phyloP scores from a whole-genome alignment of 345 rosid species.

The Conringia planisiliqua region DNA sequence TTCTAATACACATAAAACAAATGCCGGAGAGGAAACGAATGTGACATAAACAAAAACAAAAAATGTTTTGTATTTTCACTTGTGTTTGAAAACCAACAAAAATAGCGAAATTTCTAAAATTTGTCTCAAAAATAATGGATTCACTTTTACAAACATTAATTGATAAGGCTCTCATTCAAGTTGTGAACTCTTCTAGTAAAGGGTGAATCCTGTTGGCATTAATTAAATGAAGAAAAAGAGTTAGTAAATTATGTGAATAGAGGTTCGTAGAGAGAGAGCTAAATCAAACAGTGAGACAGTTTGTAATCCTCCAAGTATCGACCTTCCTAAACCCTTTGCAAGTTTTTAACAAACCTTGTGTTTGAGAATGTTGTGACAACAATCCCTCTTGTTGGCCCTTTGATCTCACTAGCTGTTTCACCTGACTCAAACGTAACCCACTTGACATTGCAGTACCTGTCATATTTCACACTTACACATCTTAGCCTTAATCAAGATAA shows the following conservation, averaged over 20 bases:
- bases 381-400: slow-evolving; percentile 7
- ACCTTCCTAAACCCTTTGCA: not conserved
- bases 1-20: too few species aligned
- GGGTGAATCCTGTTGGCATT: slow-evolving; percentile 3
- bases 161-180: not conserved
- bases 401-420: slow-evolving; percentile 68
- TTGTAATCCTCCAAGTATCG: not conserved
- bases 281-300: not conserved
- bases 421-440: slow-evolving; percentile 61
- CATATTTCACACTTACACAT: not conserved
- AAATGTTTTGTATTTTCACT: too few species aligned
- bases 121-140: too few species aligned
- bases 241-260: not conserved
- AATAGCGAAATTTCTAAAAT: too few species aligned
- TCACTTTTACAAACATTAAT: not conserved
- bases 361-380: slow-evolving; percentile 29
- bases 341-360: slow-evolving; percentile 37
- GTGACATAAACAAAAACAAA: too few species aligned
- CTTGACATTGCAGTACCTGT: slow-evolving; percentile 48
- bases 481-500: not conserved
- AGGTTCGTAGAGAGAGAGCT: not conserved
- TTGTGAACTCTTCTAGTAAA: slow-evolving; percentile 7
- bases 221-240: not conserved
- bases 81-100: too few species aligned
- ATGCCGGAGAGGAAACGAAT: too few species aligned